Percentiles rank a stretch among this genome's conserved stretches.
Conservation (phyloP, 306 rosid genomes). For the Vicia sativa region DNA sequence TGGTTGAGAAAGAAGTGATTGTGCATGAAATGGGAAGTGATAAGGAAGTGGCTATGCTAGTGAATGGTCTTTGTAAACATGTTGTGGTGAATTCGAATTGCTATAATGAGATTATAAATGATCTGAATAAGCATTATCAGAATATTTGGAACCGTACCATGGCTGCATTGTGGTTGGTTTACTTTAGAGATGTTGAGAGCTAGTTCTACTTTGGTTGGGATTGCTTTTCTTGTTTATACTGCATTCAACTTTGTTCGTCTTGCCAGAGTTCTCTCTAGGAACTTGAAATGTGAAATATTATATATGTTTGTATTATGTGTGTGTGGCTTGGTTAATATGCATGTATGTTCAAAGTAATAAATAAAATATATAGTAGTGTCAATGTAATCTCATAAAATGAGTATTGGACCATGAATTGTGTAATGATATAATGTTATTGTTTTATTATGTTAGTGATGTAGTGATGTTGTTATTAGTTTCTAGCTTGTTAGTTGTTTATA, state of each 20-base stretch:
- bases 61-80: constrained; percentile 46
- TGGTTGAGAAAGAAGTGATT: constrained; percentile 51
- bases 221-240: constrained; percentile 39
- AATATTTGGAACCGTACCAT: constrained; percentile 47
- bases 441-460: no score
- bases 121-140: constrained; percentile 45
- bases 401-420: neutral
- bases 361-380: neutral
- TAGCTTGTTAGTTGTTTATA: no score
- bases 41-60: constrained; percentile 46
- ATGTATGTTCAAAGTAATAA: neutral
- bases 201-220: constrained; percentile 61
- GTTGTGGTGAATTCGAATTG: constrained; percentile 41
- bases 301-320: neutral
- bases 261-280: neutral
- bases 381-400: neutral
- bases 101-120: constrained; percentile 20
- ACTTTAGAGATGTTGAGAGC: constrained; percentile 64
- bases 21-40: constrained; percentile 54
- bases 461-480: no score
- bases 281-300: neutral
- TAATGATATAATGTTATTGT: no score
- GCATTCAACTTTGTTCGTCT: constrained; percentile 38
- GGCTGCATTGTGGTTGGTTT: constrained; percentile 53
- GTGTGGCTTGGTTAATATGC: neutral